phyloP scores from a whole-genome alignment of 176 grass and related monocot genomes.

The Cenchrus purpureus region DNA sequence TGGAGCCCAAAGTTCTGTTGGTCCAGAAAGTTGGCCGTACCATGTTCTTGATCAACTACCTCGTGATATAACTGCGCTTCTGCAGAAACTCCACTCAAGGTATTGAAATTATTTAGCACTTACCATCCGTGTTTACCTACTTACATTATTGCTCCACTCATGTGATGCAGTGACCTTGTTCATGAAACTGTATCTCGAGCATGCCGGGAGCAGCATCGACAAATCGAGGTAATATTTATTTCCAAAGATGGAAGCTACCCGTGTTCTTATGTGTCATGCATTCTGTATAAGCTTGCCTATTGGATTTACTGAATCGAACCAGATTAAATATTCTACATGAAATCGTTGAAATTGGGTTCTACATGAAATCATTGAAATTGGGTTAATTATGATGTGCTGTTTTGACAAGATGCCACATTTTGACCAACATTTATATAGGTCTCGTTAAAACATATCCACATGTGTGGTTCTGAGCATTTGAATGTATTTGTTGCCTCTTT shows the following conservation, averaged over 20 bases:
- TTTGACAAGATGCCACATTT: slow-evolving; percentile 8
- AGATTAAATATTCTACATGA: background rate
- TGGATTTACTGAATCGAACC: slow-evolving; percentile 18
- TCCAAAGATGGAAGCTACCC: slow-evolving; percentile 18
- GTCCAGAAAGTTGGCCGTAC: slow-evolving; percentile 85
- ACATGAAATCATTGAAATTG: background rate
- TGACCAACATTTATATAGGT: background rate
- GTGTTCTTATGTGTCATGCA: slow-evolving; percentile 4
- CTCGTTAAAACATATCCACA: background rate
- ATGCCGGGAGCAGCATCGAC: slow-evolving; percentile 89
- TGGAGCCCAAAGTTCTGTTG: slow-evolving; percentile 56
- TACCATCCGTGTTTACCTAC: background rate
- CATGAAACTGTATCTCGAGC: slow-evolving; percentile 89
- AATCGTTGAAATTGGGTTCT: background rate
- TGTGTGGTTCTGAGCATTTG: slow-evolving; percentile 15
- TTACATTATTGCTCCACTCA: slow-evolving; percentile 19
- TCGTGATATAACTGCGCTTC: slow-evolving; percentile 84
- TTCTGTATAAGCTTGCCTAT: background rate
- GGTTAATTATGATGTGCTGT: background rate
- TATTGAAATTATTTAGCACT: slow-evolving; percentile 42
- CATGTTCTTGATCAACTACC: slow-evolving; percentile 92
- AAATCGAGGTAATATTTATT: slow-evolving; percentile 75
- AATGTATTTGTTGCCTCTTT: slow-evolving; percentile 10
- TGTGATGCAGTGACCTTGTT: slow-evolving; percentile 81
- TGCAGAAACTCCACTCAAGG: slow-evolving; percentile 99